These are phyloP conservation scores for Tulasnella sp. DNA, from an alignment of 768 basidiomycete genomes.

Conservation along the genomic window DNA sequence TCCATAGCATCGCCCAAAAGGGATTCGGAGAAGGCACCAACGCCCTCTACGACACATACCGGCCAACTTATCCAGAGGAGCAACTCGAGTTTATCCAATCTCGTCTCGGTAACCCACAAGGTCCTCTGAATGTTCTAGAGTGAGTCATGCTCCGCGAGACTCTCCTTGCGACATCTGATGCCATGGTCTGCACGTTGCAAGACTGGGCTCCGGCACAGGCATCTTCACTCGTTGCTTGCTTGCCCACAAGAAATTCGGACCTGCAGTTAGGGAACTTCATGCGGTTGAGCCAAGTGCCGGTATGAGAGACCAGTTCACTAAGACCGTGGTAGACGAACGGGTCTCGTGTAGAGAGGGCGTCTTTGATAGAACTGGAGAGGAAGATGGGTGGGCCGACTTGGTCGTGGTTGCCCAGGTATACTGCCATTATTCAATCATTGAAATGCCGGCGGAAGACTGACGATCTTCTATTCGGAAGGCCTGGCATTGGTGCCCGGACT, in stretches of 20 bases:
- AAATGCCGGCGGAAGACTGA: background rate
- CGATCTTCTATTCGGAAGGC: conserved; percentile 40
- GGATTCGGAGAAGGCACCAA: conserved; percentile 79
- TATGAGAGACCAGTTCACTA: conserved; percentile 64
- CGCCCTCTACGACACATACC: conserved; percentile 65
- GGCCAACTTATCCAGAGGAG: conserved; percentile 68
- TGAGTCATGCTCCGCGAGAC: conserved; percentile 25
- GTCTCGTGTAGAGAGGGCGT: conserved; percentile 50
- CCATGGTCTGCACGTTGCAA: conserved; percentile 23
- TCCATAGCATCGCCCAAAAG: conserved; percentile 33
- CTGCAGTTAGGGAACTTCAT: conserved; percentile 39
- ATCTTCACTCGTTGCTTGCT: conserved; percentile 79
- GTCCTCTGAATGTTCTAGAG: conserved; percentile 57
- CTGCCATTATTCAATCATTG: background rate
- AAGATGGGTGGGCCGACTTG: conserved; percentile 64
- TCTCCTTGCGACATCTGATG: conserved; percentile 14
- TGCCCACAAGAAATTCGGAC: conserved; percentile 44
- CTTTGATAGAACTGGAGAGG: conserved; percentile 52
- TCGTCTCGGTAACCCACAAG: conserved; percentile 26
- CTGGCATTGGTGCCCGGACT: conserved; percentile 88
- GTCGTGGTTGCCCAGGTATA: conserved; percentile 62
- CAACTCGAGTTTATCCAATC: conserved; percentile 51
- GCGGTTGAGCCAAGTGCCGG: conserved; percentile 77
- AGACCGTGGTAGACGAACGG: conserved; percentile 38
- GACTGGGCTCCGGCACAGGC: conserved; percentile 77